phyloP scores from a whole-genome alignment of 257 asterid genomes.

The Salvia hispanica region DNA sequence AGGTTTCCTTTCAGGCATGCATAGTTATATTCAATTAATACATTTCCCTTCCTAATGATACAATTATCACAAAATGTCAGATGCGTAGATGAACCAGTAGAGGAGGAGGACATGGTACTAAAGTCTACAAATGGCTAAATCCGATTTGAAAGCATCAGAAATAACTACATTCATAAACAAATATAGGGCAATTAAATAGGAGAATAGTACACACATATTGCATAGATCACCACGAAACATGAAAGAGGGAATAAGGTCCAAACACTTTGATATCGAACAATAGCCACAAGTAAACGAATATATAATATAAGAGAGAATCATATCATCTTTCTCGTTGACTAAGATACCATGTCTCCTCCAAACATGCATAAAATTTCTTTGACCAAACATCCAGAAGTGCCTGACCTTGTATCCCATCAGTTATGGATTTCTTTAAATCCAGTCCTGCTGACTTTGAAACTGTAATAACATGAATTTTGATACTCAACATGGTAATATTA shows the following conservation, averaged over 20 bases:
- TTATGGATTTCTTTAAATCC: constrained; percentile 56
- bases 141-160: no score
- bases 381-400: constrained; percentile 21
- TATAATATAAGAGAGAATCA: background rate
- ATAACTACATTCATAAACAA: no score
- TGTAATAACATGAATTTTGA: constrained; percentile 73
- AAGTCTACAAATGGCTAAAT: no score
- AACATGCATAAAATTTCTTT: constrained; percentile 25
- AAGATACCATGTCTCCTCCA: constrained; percentile 24
- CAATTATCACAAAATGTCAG: no score
- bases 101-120: no score
- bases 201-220: no score
- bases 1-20: no score
- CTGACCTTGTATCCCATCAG: constrained; percentile 56
- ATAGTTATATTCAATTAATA: no score
- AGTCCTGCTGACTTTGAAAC: constrained; percentile 74
- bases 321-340: constrained; percentile 2
- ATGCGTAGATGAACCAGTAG: no score
- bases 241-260: constrained; percentile 12
- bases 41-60: no score
- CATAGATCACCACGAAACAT: constrained; percentile 5
- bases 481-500: constrained; percentile 47
- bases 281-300: background rate
- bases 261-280: constrained; percentile 18
- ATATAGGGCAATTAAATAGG: no score